Evolutionary conservation across 352 stramenopile genomes (phyloP).

Genomic region (Phytophthora podocarpi): DNA sequence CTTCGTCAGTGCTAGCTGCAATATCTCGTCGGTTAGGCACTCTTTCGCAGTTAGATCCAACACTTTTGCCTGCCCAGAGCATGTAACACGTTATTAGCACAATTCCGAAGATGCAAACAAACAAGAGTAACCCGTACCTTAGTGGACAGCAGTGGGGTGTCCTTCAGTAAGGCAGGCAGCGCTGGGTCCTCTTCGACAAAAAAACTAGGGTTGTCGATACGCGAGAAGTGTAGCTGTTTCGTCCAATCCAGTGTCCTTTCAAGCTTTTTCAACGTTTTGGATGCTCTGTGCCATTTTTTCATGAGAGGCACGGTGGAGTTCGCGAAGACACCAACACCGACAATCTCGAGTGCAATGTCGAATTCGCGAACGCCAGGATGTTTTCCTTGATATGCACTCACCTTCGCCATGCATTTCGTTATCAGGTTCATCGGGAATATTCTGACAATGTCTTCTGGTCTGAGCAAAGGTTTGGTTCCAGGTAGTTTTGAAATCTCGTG

Average conservation of each 20-base stretch:
- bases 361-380: not conserved
- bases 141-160: too few species aligned
- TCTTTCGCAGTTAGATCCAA: too few species aligned
- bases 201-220: not conserved
- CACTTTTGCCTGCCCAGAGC: too few species aligned
- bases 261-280: not conserved
- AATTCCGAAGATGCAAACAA: too few species aligned
- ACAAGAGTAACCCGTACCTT: too few species aligned
- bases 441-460: not conserved
- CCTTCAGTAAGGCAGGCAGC: too few species aligned
- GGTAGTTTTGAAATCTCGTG: not conserved
- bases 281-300: conserved; percentile 1
- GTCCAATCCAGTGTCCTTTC: conserved; percentile 3
- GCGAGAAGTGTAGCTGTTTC: not conserved
- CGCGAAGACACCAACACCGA: not conserved
- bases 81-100: too few species aligned
- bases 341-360: not conserved
- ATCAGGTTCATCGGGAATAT: conserved; percentile 6
- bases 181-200: not conserved
- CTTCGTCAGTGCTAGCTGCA: too few species aligned
- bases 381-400: conserved; percentile 4
- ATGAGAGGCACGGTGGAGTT: not conserved
- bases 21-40: too few species aligned
- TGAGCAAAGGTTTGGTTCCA: not conserved
- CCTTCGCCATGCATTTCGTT: not conserved